Base-by-base conservation (phyloP, 2,329 filamentous ascomycete genomes). In the Dendrostoma leiphaemia region DNA sequence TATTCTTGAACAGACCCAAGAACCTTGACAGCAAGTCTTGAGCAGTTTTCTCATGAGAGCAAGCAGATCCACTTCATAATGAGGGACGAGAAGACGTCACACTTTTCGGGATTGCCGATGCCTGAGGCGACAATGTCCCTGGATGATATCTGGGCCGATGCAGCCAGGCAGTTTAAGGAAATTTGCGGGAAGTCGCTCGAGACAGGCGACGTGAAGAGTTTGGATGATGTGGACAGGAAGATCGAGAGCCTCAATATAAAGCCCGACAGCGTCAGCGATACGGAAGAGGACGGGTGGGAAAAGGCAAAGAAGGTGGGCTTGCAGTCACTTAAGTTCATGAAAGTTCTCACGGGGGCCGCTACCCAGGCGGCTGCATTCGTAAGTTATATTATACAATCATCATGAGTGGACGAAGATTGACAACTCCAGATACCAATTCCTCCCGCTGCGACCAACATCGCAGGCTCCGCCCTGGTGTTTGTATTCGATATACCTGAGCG, bases 261-360 rank as follows among this genome's bases (percentile, higher is more conserved):
- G n/a, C n/a, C n/a, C n/a, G n/a, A n/a, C n/a, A n/a, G n/a, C n/a
- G n/a, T n/a, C n/a, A n/a, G n/a, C n/a, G n/a, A n/a, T n/a, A n/a
- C n/a, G n/a, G n/a, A n/a, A n/a, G n/a, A 53, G 26, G 56, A 55
- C 31, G 57, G 56, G 28, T 64, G 63, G 62, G 55, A 61, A 6
- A 63, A 62, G 52, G 61, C 61, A 19, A 64, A 61, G 49, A 59
- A 31, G 19, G 51, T 59, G 13, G 63, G 62, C 13, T 59, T 65
- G 17, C 38, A 57, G 37, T 63, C 63, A 10, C 62, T 64, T 19
- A 59, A 63, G 34, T 64, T 58, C 40, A 28, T 65, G n/a, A 64
- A 60, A 28, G 29, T 62, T 44, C 60, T 65, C 40, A 48, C 63
- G 23, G 59, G 59, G 8, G 60, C 54, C 48, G 62, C 63, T 41